A percentile compares a stretch with the other conserved stretches of the same genome.
These are phyloP conservation scores for Immersiella caudata DNA, from an alignment of 495 filamentous ascomycete species.

Conservation along the genomic window DNA sequence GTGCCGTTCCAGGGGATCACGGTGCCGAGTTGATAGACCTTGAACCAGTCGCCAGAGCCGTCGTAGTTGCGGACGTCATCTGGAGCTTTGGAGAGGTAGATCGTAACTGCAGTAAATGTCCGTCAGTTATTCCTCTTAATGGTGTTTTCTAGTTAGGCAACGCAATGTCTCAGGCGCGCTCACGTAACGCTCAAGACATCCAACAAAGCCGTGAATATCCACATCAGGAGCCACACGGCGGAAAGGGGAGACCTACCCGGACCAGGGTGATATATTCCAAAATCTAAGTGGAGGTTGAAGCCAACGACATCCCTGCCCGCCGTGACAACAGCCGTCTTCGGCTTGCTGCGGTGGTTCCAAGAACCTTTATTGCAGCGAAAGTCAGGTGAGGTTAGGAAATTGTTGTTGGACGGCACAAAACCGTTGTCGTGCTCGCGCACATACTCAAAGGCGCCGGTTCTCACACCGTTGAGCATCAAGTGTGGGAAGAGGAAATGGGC, in stretches of 20 bases:
- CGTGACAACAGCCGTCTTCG: slow-evolving; percentile 27
- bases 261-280: slow-evolving; percentile 27
- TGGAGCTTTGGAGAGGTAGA: slow-evolving; percentile 51
- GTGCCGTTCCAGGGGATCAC: slow-evolving; percentile 25
- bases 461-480: slow-evolving; percentile 36
- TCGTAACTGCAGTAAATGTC: background rate
- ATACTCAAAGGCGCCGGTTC: slow-evolving; percentile 36
- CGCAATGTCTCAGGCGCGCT: no score
- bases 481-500: slow-evolving; percentile 31
- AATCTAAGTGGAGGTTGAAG: slow-evolving; percentile 34
- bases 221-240: background rate
- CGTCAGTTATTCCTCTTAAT: no score
- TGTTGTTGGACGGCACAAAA: slow-evolving; percentile 44
- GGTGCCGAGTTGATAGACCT: slow-evolving; percentile 42
- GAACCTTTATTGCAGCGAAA: slow-evolving; percentile 30
- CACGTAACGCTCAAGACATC: no score
- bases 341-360: slow-evolving; percentile 20
- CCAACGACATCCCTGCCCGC: slow-evolving; percentile 23
- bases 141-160: no score
- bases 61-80: slow-evolving; percentile 47
- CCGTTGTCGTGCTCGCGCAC: slow-evolving; percentile 43
- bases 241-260: slow-evolving; percentile 21
- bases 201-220: no score
- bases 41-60: slow-evolving; percentile 53
- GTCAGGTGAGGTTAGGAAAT: slow-evolving; percentile 44